Evolutionary conservation across 495 filamentous ascomycete species (phyloP).

Genomic region (Staphylotrichum longicolle): DNA sequence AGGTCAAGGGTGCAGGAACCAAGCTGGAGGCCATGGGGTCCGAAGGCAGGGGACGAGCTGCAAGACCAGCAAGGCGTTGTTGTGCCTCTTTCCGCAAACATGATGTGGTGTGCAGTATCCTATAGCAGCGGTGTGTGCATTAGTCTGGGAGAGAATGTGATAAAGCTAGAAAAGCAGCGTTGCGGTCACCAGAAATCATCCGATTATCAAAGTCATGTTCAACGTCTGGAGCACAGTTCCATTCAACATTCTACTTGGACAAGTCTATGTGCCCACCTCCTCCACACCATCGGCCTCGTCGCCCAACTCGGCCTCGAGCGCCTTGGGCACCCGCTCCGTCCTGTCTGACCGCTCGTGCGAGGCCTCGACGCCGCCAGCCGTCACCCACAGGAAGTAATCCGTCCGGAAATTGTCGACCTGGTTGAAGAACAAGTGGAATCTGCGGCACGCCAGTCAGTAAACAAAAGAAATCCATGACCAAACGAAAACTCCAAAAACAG

Average conservation of each 20-base stretch:
- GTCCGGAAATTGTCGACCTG: slow-evolving; percentile 76
- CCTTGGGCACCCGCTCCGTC: slow-evolving; percentile 33
- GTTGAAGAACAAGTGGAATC: slow-evolving; percentile 78
- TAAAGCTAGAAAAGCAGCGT: no score
- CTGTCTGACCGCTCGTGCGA: slow-evolving; percentile 43
- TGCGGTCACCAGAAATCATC: no score
- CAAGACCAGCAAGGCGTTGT: no score
- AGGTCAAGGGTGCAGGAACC: no score
- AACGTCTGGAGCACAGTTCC: background rate
- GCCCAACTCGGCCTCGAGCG: slow-evolving; percentile 38
- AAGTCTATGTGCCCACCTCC: slow-evolving; percentile 29
- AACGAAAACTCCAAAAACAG: background rate
- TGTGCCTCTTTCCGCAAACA: no score
- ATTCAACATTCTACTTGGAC: background rate
- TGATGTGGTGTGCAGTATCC: no score
- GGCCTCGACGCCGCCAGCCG: slow-evolving; percentile 59
- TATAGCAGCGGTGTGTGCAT: no score
- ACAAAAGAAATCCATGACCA: background rate
- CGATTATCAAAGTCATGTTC: no score
- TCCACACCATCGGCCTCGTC: slow-evolving; percentile 40
- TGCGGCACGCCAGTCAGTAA: slow-evolving; percentile 33
- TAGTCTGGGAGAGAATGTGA: no score
- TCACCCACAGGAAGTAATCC: slow-evolving; percentile 74
- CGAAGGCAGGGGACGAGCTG: no score
- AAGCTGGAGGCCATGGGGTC: no score